Percentiles rank a stretch among this genome's conserved stretches.
phyloP scores from a whole-genome alignment of 768 basidiomycete genomes.

The Coprinellus micaceus region DNA sequence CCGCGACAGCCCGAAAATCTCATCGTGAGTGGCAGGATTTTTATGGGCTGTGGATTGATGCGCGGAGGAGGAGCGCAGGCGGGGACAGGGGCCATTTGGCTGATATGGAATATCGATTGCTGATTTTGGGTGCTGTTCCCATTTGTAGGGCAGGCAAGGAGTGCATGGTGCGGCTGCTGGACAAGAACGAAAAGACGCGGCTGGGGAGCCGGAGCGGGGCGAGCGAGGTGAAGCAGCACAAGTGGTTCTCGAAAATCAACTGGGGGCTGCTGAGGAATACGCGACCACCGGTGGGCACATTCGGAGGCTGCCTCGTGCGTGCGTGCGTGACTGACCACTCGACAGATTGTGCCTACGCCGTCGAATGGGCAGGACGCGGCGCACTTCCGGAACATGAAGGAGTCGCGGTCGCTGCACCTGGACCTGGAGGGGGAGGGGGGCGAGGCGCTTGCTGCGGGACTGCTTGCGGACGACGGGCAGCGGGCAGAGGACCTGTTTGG shows the following conservation, averaged over 20 bases:
- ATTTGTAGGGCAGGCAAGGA: slow-evolving; percentile 77
- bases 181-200: slow-evolving; percentile 87
- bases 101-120: slow-evolving; percentile 21
- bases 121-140: slow-evolving; percentile 17
- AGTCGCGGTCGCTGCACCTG: slow-evolving; percentile 87
- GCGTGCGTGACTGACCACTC: slow-evolving; percentile 2
- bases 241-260: slow-evolving; percentile 95
- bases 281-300: slow-evolving; percentile 80
- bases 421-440: slow-evolving; percentile 73
- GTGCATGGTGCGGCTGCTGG: slow-evolving; percentile 78
- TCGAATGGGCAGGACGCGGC: slow-evolving; percentile 79
- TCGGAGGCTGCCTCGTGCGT: not conserved
- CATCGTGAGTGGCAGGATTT: slow-evolving; percentile 27
- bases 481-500: slow-evolving; percentile 68
- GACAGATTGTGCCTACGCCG: slow-evolving; percentile 74
- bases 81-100: too few relatives aligned
- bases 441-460: slow-evolving; percentile 26
- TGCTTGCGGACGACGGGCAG: slow-evolving; percentile 33
- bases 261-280: slow-evolving; percentile 95
- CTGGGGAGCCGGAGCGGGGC: slow-evolving; percentile 92
- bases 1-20: slow-evolving; percentile 77
- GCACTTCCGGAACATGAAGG: slow-evolving; percentile 88
- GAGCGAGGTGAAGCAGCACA: slow-evolving; percentile 97
- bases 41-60: slow-evolving; percentile 1
- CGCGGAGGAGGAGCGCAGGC: too few relatives aligned